Evolutionary conservation across 768 basidiomycete species (phyloP), one percentile per base, ranked within the genome.

Genomic region (Gloeopeniophorella convolvens): DNA sequence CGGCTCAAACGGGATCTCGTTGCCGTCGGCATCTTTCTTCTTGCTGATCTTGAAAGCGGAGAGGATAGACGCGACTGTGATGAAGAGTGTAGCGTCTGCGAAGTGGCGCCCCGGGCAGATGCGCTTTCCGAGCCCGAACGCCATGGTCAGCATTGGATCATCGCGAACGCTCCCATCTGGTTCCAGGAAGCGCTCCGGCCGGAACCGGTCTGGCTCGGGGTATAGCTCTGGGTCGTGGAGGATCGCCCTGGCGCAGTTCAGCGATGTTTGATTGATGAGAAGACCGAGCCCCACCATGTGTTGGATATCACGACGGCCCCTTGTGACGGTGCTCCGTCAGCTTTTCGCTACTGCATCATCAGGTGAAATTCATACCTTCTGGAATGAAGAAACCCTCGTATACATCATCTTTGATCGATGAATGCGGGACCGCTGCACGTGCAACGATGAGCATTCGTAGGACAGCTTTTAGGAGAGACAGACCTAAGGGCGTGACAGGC

Each of bases 91-190:
- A 9, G 42, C 35, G 15, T 59, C 56, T 5, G 48, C 58, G 32
- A 59, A 45, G 23, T 52, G 51, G 9, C 50, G 39, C 3, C 57
- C 57, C 3, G 56, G 57, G 33, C 57, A 59, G 6, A 51, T 37
- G 18, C 59, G 45, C 20, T 50, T 46, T 32, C 59, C 59, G 9
- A 45, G 51, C 10, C 59, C 59, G 31, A 60, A 60, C 7, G 43
- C 57, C 9, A 46, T 26, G 20, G 12, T 16, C 1, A 55, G 15
- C 3, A 16, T 68, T 12, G 70, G 68, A 39, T 57, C 47, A 11
- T 39, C 24, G 48, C 61, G 59, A 44, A 70, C 65, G 0, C 66
- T 66, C 12, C 47, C 47, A 16, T 41, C 47, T 18, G 26, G 18
- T 8, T 6, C 30, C 3, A 56, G 30, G 44, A 53, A 60, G 15